Evolutionary conservation across 441 rosid genomes (phyloP), one percentile per base, ranked within the genome.

Genomic region (Syzygium malaccense): DNA sequence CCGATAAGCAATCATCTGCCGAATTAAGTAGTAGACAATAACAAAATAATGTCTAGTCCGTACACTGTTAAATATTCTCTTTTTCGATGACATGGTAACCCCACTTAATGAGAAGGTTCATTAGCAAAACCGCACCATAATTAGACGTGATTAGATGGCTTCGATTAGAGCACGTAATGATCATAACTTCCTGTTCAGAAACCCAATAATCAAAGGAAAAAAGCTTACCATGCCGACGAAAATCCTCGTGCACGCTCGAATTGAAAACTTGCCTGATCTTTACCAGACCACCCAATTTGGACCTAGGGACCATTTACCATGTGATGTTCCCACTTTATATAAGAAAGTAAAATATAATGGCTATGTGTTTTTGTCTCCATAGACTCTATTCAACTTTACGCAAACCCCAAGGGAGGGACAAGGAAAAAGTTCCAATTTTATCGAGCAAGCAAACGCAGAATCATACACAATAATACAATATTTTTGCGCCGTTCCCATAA

Each of bases 341-440:
- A 26, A 51, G 51, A 33, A 33, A 20, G 3, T 11, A 71, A 37
- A 37, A 20, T 20, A 37, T 71, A 25, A 71, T 37, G 83, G 17
- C 51, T 71, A 37, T 37, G 83, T 23, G 51, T 71, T 71, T 20
- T 37, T 71, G 83, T 37, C 51, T 37, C 51, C 51, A 25, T 37
- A 71, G 68, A 54, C 86, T 88, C 85, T 6, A 89, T 87, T 92
- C 33, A 88, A 75, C 95, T 91, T 93, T 92, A 93, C 94, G 96
- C 95, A 90, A 92, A 89, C 92, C 90, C 91, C 19, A 78, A 32
- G 51, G 23, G n/a, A 11, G 83, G n/a, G 49, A 71, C 83, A 26
- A 57, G 66, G 5, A 64, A 62, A 55, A n/a, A 87, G 91, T 92
- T 89, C 92, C 91, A 92, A 90, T 93, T 93, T 92, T 92, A 88